phyloP scores from a whole-genome alignment of 2,329 filamentous ascomycete genomes.

The Penicillium crustosum region DNA sequence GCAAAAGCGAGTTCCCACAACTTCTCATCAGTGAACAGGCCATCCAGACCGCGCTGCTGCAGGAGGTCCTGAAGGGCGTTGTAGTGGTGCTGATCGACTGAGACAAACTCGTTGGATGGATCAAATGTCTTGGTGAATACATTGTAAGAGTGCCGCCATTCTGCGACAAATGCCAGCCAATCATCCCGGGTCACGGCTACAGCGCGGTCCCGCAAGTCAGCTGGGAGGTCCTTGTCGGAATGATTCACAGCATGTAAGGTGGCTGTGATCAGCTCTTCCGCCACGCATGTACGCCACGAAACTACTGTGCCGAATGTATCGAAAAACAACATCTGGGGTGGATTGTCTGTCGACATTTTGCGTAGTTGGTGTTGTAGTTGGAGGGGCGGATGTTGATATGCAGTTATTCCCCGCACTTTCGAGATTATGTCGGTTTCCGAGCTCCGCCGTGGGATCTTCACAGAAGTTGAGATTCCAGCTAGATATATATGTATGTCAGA shows the following conservation, averaged over 20 bases:
- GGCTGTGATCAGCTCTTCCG: conserved; percentile 55
- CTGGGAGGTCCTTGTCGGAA: conserved; percentile 47
- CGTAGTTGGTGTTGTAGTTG: not conserved
- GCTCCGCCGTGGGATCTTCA: not conserved
- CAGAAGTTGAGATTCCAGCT: not conserved
- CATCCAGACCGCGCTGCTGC: conserved; percentile 54
- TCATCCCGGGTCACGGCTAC: conserved; percentile 55
- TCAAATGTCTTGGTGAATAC: conserved; percentile 56
- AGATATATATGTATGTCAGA: not conserved
- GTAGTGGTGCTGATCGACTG: conserved; percentile 70
- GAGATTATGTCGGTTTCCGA: conserved; percentile 1
- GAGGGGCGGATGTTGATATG: not conserved
- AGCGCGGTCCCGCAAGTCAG: conserved; percentile 50
- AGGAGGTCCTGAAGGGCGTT: conserved; percentile 63
- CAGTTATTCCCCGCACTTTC: not conserved
- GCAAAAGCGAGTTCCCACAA: conserved; percentile 59
- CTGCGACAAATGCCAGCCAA: conserved; percentile 65
- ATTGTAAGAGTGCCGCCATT: conserved; percentile 68
- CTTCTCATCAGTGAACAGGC: conserved; percentile 63
- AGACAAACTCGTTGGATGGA: conserved; percentile 56
- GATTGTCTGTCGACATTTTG: conserved; percentile 26
- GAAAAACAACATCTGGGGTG: conserved; percentile 33
- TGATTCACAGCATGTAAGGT: conserved; percentile 53
- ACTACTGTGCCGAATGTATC: conserved; percentile 62
- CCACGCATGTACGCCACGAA: conserved; percentile 71